phyloP scores from a whole-genome alignment of 768 basidiomycete genomes.

The Vishniacozyma victoriae region DNA sequence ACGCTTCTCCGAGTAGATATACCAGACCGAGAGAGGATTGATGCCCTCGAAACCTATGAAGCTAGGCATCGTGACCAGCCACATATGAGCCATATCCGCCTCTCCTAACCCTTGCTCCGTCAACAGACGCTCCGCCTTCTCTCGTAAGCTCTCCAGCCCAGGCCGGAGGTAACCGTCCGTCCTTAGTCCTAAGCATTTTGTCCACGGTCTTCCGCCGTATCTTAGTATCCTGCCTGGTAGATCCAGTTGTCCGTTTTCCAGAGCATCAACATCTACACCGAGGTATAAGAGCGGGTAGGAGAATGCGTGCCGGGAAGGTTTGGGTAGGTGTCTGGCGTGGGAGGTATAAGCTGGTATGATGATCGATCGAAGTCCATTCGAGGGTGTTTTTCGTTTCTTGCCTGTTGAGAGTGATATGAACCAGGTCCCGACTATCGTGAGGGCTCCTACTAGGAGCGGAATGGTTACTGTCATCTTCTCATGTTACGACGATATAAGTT shows the following conservation, averaged over 20 bases:
- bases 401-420: neutral
- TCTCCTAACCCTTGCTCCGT: neutral
- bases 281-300: conserved; percentile 57
- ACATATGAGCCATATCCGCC: conserved; percentile 52
- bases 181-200: conserved; percentile 53
- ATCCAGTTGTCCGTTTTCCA: conserved; percentile 54
- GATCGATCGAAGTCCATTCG: conserved; percentile 7
- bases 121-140: conserved; percentile 14
- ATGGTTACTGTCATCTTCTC: neutral
- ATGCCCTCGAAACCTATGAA: conserved; percentile 64
- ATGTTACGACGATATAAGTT: no score
- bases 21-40: conserved; percentile 66
- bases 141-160: conserved; percentile 10
- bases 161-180: conserved; percentile 51
- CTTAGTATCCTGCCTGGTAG: conserved; percentile 53
- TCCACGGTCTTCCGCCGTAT: conserved; percentile 51
- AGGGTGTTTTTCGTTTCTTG: neutral
- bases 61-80: conserved; percentile 71
- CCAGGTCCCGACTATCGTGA: neutral
- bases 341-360: conserved; percentile 18
- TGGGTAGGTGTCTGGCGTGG: conserved; percentile 17
- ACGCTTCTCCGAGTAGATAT: conserved; percentile 51
- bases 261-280: conserved; percentile 55
- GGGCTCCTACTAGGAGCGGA: neutral
- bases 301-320: conserved; percentile 15